Base-by-base conservation (phyloP, 352 stramenopile genomes). In the Plasmopara halstedii region DNA sequence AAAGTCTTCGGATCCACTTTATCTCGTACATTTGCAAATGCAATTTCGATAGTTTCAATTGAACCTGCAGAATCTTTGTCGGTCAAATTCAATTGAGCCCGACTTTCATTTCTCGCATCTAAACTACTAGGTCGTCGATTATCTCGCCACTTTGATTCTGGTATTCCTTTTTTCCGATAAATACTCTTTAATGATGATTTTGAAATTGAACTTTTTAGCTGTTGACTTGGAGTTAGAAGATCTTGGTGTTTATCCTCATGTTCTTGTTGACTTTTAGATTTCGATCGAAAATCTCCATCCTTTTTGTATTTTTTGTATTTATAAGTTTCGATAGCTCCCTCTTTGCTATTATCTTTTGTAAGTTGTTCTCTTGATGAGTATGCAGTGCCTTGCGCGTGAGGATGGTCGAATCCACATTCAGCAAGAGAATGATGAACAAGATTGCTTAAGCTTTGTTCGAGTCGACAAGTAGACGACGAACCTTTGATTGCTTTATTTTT, bases 381-480 rank as follows among this genome's bases (percentile, higher is more conserved):
- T n/a, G n/a, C n/a, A n/a, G 38, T 59, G 6, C 31, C 50, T 19
- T 65, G 56, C 1, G 86, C 73, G 25, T 86, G 71, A 6, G 77
- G 71, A 29, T 77, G 83, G 43, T 83, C 37, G 3, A 88, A 46
- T 17, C 71, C 73, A 27, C 65, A 79, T 22, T 88, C 67, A 5
- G 61, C 60, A 1, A 86, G 53, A n/a, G 77, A 88, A 19, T 84
- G 73, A 6, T 68, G 41, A 9, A 83, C 56, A 2, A 86, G 56
- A 0, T 57, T 60, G 21, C 77, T 67, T 20, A 88, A 50, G 18
- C 63, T 81, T 39, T 68, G 39, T n/a, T 88, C 73, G 15, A 85
- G 47, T 15, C 51, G 51, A 26, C 27, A 32, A 33, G 29, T 50
- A 10, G 50, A 25, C 10, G 44, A 47, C 13, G 26, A 55, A 13